phyloP scores from a whole-genome alignment of 1,139 yeast species.

The Casaregolazyma lundiana region DNA sequence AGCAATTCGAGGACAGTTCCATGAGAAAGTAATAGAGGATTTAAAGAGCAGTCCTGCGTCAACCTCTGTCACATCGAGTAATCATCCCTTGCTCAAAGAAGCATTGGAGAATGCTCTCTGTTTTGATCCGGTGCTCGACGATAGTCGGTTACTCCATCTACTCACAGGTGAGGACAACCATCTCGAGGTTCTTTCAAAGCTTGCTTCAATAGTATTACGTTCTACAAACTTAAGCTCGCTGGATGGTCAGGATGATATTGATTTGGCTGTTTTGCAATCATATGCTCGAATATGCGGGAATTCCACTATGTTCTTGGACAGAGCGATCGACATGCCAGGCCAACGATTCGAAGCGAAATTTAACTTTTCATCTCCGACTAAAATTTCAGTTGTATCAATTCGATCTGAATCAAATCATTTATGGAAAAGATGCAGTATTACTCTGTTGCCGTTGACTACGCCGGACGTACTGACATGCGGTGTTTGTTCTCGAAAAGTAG shows the following conservation, averaged over 20 bases:
- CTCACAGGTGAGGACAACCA: slow-evolving; percentile 12
- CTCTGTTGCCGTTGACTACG: slow-evolving; percentile 21
- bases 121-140: slow-evolving; percentile 12
- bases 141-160: slow-evolving; percentile 17
- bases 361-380: slow-evolving; percentile 16
- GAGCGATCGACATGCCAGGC: slow-evolving; percentile 14
- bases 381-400: slow-evolving; percentile 3
- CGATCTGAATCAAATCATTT: slow-evolving; percentile 12
- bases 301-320: not conserved
- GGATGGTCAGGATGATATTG: slow-evolving; percentile 11
- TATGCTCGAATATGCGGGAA: slow-evolving; percentile 7
- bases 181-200: slow-evolving; percentile 7
- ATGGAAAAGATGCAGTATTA: slow-evolving; percentile 25
- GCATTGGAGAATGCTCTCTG: slow-evolving; percentile 2
- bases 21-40: not conserved
- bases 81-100: not conserved
- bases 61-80: not conserved
- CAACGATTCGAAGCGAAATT: slow-evolving; percentile 21
- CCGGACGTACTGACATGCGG: slow-evolving; percentile 22
- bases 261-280: slow-evolving; percentile 16
- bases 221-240: slow-evolving; percentile 11
- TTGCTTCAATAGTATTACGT: slow-evolving; percentile 15
- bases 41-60: no score
- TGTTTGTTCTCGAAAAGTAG: slow-evolving; percentile 21
- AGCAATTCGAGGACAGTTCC: slow-evolving; percentile 12